Conservation (phyloP, 305 asterid species). For the Rubia peregrina region DNA sequence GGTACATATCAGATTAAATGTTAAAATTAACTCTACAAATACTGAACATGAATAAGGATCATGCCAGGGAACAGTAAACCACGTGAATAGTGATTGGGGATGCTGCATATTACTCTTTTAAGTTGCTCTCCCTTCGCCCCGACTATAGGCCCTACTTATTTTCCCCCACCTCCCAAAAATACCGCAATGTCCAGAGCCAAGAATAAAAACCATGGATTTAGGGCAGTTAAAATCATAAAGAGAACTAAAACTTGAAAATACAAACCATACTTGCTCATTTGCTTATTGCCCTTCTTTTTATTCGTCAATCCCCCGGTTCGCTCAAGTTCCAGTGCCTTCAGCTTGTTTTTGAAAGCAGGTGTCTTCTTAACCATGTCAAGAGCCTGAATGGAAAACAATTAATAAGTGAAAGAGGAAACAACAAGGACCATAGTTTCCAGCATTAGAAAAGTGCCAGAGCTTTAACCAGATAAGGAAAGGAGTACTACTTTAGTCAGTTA, state of each 20-base stretch:
- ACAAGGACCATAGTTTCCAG: not conserved
- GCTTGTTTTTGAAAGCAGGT: slow-evolving; percentile 88
- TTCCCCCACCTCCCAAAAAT: not conserved
- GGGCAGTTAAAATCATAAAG: not conserved
- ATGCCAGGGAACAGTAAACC: not conserved
- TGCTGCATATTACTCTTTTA: too few species aligned
- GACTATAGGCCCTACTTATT: too few species aligned
- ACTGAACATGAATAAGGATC: not conserved
- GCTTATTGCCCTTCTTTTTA: slow-evolving; percentile 78
- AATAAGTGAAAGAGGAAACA: slow-evolving; percentile 5
- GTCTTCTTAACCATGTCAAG: slow-evolving; percentile 93
- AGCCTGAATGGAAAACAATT: slow-evolving; percentile 47
- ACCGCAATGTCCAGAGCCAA: not conserved
- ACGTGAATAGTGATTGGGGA: too few species aligned
- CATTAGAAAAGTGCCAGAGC: not conserved
- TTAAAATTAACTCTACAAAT: not conserved
- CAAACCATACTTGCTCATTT: slow-evolving; percentile 51
- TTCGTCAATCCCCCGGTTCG: slow-evolving; percentile 76
- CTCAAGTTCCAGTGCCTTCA: slow-evolving; percentile 85
- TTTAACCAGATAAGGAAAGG: slow-evolving; percentile 1
- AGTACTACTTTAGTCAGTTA: slow-evolving; percentile 4
- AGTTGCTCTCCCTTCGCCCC: too few species aligned
- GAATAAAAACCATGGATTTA: not conserved
- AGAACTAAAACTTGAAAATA: slow-evolving; percentile 6
- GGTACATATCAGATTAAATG: not conserved